Evolutionary conservation across 2,329 filamentous ascomycete genomes (phyloP).

Genomic region (Sporothrix curviconia): DNA sequence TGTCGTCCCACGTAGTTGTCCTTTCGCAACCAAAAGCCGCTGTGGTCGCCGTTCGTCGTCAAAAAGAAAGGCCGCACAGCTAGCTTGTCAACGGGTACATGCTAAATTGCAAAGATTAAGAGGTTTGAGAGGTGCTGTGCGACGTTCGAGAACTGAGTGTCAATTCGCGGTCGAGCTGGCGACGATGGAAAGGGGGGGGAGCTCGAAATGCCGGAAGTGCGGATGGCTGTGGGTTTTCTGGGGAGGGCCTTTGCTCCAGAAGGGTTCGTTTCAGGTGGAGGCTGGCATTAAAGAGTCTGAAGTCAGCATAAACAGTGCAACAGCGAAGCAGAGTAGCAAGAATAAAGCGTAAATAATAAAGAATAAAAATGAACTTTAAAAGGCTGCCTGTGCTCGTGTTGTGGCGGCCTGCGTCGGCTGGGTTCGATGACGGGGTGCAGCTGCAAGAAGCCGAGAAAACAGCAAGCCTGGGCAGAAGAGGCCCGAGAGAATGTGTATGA

Average conservation of each 20-base stretch:
- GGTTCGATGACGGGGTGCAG: slow-evolving; percentile 1
- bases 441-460: neutral
- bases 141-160: neutral
- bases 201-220: neutral
- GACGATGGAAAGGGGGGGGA: neutral
- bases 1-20: neutral
- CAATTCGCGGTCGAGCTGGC: neutral
- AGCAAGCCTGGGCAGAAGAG: neutral
- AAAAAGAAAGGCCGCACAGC: neutral
- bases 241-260: neutral
- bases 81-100: slow-evolving; percentile 9
- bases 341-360: neutral
- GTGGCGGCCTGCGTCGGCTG: neutral
- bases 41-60: neutral
- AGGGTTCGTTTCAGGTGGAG: slow-evolving; percentile 12
- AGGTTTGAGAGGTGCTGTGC: no score
- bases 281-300: slow-evolving; percentile 11
- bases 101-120: no score
- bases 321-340: neutral
- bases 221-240: slow-evolving; percentile 2
- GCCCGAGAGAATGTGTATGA: no score
- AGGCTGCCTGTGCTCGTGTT: neutral
- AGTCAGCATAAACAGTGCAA: slow-evolving; percentile 10
- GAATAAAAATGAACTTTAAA: neutral
- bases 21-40: neutral